Percentiles rank a stretch among this genome's conserved stretches.
phyloP scores from a whole-genome alignment of 768 basidiomycete species.

The Leccinum subgranulosum region DNA sequence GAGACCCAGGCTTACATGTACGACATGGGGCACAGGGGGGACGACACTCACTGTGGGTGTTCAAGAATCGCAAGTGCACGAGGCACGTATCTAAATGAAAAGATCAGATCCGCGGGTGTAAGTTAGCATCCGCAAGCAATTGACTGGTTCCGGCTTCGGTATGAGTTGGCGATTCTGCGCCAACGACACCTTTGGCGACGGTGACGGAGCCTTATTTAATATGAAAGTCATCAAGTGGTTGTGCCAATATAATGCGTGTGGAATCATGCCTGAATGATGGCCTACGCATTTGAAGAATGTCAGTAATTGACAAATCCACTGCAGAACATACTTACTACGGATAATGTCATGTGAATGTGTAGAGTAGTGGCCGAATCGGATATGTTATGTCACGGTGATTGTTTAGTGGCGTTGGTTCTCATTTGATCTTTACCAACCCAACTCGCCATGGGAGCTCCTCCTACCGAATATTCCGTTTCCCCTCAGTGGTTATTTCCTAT shows the following conservation, averaged over 20 bases:
- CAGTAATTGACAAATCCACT: slow-evolving; percentile 14
- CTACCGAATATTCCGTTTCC: slow-evolving; percentile 25
- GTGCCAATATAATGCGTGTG: not conserved
- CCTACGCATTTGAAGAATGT: slow-evolving; percentile 3
- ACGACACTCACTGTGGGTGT: slow-evolving; percentile 4
- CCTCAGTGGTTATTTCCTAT: slow-evolving; percentile 75
- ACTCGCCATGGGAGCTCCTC: slow-evolving; percentile 18
- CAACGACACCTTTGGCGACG: slow-evolving; percentile 4
- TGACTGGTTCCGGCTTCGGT: slow-evolving; percentile 16
- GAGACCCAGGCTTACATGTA: slow-evolving; percentile 1
- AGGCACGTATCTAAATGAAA: slow-evolving; percentile 23
- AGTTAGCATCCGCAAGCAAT: slow-evolving; percentile 15
- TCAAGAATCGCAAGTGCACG: slow-evolving; percentile 17
- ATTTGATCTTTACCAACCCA: not conserved
- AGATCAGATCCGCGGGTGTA: slow-evolving; percentile 33
- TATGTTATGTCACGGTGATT: slow-evolving; percentile 24
- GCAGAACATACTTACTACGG: not conserved
- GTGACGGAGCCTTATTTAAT: slow-evolving; percentile 1
- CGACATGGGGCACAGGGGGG: slow-evolving; percentile 1
- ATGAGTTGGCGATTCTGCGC: slow-evolving; percentile 14
- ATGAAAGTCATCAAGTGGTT: not conserved
- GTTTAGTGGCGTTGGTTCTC: slow-evolving; percentile 20
- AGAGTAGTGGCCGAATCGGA: not conserved
- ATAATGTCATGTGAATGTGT: not conserved
- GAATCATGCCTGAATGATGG: not conserved